Evolutionary conservation across 2,329 filamentous ascomycete genomes (phyloP).

Genomic region (Paracorniculantispora psalliotae): DNA sequence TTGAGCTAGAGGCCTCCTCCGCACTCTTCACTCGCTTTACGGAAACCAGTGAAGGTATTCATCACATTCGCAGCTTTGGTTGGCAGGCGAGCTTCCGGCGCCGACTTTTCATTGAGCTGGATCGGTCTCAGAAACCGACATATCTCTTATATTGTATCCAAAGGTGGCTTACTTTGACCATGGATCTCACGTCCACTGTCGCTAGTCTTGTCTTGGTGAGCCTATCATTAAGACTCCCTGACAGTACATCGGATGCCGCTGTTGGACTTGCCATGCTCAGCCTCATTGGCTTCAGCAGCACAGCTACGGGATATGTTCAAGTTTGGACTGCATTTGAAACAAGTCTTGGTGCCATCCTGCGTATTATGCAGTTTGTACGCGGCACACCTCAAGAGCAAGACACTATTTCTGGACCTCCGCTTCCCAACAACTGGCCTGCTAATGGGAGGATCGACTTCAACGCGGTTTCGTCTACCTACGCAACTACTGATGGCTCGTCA

Average conservation of each 20-base stretch:
- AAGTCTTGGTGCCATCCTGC: too few relatives aligned
- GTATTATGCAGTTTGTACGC: background rate
- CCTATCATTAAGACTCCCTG: constrained; percentile 23
- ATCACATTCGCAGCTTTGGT: constrained; percentile 22
- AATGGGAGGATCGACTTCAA: background rate
- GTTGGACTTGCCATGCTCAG: background rate
- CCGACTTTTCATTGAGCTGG: constrained; percentile 39
- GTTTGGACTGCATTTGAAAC: background rate
- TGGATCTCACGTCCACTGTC: constrained; percentile 34
- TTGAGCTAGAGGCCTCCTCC: constrained; percentile 49
- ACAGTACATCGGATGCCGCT: background rate
- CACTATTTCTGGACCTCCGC: background rate
- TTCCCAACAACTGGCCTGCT: background rate
- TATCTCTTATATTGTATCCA: constrained; percentile 41
- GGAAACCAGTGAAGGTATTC: constrained; percentile 27
- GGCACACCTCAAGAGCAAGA: background rate
- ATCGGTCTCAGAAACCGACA: constrained; percentile 15
- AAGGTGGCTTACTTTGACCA: constrained; percentile 39
- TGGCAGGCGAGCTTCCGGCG: constrained; percentile 28
- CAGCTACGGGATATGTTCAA: background rate
- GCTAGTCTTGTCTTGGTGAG: constrained; percentile 28
- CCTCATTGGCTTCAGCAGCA: too few relatives aligned
- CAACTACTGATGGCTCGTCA: background rate
- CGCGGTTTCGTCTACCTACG: constrained; percentile 5
- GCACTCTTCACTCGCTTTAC: constrained; percentile 37